These are phyloP conservation scores for Ramaria sp. DNA, from an alignment of 768 basidiomycete genomes.

Conservation along the genomic window DNA sequence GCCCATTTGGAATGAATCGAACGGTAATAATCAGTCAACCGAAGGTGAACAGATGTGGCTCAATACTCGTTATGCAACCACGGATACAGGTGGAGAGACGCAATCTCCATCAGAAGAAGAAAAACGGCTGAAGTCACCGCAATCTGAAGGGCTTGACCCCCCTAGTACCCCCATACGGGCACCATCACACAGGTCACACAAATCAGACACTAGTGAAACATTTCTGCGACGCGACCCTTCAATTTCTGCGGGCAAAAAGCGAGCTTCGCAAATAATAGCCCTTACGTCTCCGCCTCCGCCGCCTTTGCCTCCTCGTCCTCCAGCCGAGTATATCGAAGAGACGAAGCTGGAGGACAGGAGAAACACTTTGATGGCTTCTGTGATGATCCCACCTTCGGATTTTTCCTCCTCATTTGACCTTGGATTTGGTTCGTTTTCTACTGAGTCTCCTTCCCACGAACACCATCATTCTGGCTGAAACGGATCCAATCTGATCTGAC, in stretches of 20 bases:
- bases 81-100: slow-evolving; percentile 24
- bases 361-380: not conserved
- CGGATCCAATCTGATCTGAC: too few relatives aligned
- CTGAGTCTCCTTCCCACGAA: not conserved
- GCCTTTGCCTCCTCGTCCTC: slow-evolving; percentile 66
- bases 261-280: slow-evolving; percentile 9
- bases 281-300: slow-evolving; percentile 31
- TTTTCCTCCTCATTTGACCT: slow-evolving; percentile 7
- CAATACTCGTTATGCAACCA: slow-evolving; percentile 49
- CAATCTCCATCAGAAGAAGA: not conserved
- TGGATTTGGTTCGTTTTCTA: slow-evolving; percentile 5
- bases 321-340: slow-evolving; percentile 70
- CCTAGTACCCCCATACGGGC: not conserved
- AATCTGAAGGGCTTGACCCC: not conserved
- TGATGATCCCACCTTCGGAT: slow-evolving; percentile 2
- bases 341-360: slow-evolving; percentile 57
- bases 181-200: not conserved
- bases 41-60: slow-evolving; percentile 72
- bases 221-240: slow-evolving; percentile 14
- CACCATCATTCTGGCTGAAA: not conserved
- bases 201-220: slow-evolving; percentile 11
- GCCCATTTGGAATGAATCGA: slow-evolving; percentile 16
- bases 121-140: too few relatives aligned
- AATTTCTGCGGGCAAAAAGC: slow-evolving; percentile 13
- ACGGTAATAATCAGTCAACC: slow-evolving; percentile 40